These are phyloP conservation scores for Physcomitrellopsis africana DNA, from an alignment of 225 moss, liverwort and hornwort genomes.

Conservation along the genomic window DNA sequence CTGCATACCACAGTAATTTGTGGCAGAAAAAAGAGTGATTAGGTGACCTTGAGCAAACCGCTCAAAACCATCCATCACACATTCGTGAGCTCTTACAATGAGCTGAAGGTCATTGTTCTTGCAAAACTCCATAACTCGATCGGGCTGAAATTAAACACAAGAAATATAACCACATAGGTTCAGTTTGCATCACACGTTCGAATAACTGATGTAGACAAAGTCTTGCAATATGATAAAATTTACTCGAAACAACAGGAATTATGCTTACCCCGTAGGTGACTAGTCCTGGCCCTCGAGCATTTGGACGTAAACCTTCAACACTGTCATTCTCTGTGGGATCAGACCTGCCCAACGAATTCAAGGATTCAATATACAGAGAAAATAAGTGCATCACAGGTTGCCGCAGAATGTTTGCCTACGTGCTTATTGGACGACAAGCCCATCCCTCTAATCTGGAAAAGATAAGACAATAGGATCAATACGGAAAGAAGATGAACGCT, in stretches of 20 bases:
- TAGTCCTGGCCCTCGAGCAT: conserved; percentile 85
- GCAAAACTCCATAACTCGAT: conserved; percentile 83
- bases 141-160: conserved; percentile 54
- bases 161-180: neutral
- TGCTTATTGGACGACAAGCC: neutral
- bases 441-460: neutral
- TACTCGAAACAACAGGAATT: neutral
- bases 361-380: neutral
- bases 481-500: neutral
- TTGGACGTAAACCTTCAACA: conserved; percentile 81
- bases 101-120: conserved; percentile 85
- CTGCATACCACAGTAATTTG: conserved; percentile 75
- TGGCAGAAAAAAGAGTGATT: conserved; percentile 86
- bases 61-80: conserved; percentile 93
- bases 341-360: conserved; percentile 57
- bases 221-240: neutral
- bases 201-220: neutral
- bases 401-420: neutral
- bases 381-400: neutral
- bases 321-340: conserved; percentile 92
- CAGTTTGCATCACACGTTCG: neutral
- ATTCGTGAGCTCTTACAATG: conserved; percentile 86
- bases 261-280: conserved; percentile 77
- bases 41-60: conserved; percentile 87
- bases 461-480: conserved; percentile 8